Conservation (phyloP, 192 early-diverging fungal genomes). For the Martensiomyces pterosporus region DNA sequence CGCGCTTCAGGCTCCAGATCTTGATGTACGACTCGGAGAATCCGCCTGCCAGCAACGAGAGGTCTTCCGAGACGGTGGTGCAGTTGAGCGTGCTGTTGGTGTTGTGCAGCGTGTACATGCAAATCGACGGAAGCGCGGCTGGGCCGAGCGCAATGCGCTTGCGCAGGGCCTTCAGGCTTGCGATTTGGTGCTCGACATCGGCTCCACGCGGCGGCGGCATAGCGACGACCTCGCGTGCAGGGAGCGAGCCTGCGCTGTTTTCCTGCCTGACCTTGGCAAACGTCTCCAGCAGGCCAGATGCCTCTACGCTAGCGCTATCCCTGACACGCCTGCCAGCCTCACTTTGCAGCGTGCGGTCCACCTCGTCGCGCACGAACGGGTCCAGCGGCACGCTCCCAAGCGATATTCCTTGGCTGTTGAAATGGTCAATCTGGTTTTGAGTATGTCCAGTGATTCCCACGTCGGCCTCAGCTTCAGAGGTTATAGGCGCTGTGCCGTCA, state of each 20-base stretch:
- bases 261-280: conserved; percentile 64
- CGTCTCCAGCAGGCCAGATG: conserved; percentile 50
- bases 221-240: conserved; percentile 35
- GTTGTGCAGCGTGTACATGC: conserved; percentile 96
- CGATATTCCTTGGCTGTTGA: conserved; percentile 75
- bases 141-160: conserved; percentile 68
- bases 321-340: conserved; percentile 50
- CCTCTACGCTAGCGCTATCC: conserved; percentile 18
- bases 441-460: conserved; percentile 72
- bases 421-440: conserved; percentile 66
- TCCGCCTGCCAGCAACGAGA: conserved; percentile 79
- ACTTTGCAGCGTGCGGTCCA: conserved; percentile 73
- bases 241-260: conserved; percentile 54
- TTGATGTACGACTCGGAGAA: conserved; percentile 92
- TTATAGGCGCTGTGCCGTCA: conserved; percentile 29
- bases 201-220: conserved; percentile 56
- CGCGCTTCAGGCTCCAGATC: conserved; percentile 85
- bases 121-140: conserved; percentile 76
- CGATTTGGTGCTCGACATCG: conserved; percentile 78
- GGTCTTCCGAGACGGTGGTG: conserved; percentile 75
- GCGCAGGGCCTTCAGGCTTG: conserved; percentile 67
- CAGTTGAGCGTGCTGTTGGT: conserved; percentile 82
- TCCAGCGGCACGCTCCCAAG: conserved; percentile 74
- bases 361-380: conserved; percentile 67
- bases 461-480: conserved; percentile 51